Base-by-base conservation (phyloP, 305 asterid genomes). In the Rubia peregrina region DNA sequence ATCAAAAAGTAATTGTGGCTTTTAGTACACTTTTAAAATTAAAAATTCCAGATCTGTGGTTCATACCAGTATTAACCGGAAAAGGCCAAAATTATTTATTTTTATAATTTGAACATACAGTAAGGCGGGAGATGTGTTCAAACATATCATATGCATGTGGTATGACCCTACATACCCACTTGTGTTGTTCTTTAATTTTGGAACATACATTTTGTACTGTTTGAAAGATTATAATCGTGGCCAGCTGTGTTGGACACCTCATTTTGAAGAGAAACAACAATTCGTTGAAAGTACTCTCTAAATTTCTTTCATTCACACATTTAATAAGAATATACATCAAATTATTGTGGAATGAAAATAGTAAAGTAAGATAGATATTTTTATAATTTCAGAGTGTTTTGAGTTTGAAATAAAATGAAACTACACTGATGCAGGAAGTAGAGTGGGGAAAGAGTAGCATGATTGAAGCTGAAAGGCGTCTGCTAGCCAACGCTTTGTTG, bases 391-490 rank as follows among this genome's bases (percentile, higher is more conserved):
- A 26, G 30, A 26, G 30, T 26, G 30, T 26, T 26, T 0, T 26
- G 30, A 26, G 30, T 26, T 26, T 26, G 30, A 26, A 26, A 26
- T 26, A 26, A 26, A 26, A 26, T 26, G 30, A 26, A 26, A 26
- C 13, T 13, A 6, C 13, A 21, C 12, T 21, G 6, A 42, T 72
- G 73, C 84, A 89, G 95, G 67, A 33, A 21, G 98, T 89, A 13
- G 85, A 79, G 59, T 92, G 96, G 96, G 98, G 96, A 22, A 75
- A 86, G 65, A 78, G 77, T 70, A 88, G 70, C 80, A 92, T 92
- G 98, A 82, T 92, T 0, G 94, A 88, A 76, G 98, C 98, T 0
- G 98, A 92, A 44, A 85, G 92, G 0, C 80, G 96, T 14, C 76
- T 92, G 26, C 24, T 92, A 9, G 95, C 88, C 0, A 87, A 88